Conservation (phyloP, 805 yeast genomes). For the Grigorovia transvaalensis region DNA sequence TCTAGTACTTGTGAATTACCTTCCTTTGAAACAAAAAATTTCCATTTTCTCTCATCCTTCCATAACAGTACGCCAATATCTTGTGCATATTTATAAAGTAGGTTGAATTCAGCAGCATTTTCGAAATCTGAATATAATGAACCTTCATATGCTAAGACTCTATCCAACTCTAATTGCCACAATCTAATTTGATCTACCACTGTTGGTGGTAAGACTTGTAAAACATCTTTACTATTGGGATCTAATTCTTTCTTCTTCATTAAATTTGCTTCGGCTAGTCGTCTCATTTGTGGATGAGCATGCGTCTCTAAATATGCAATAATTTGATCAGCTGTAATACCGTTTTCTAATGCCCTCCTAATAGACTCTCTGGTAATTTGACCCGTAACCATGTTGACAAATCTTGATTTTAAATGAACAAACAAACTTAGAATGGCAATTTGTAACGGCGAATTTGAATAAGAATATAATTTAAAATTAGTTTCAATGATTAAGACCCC, state of each 20-base stretch:
- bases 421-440: conserved; percentile 85
- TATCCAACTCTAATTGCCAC: conserved; percentile 94
- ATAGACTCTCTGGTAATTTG: conserved; percentile 88
- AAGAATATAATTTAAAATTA: conserved; percentile 85
- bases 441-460: conserved; percentile 88
- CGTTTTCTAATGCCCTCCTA: conserved; percentile 70
- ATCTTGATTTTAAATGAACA: conserved; percentile 75
- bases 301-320: conserved; percentile 80
- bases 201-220: conserved; percentile 79
- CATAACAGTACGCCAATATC: conserved; percentile 90
- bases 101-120: conserved; percentile 63
- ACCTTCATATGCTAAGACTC: conserved; percentile 81
- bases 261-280: conserved; percentile 57
- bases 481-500: conserved; percentile 89
- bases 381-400: conserved; percentile 88
- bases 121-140: conserved; percentile 80
- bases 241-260: conserved; percentile 57
- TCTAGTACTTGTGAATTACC: conserved; percentile 89
- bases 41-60: conserved; percentile 59
- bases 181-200: conserved; percentile 92
- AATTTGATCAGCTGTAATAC: conserved; percentile 92
- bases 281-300: conserved; percentile 86
- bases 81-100: conserved; percentile 64
- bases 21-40: conserved; percentile 79
- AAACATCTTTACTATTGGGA: conserved; percentile 36